Base-by-base conservation (phyloP, 2,329 filamentous ascomycete species). In the Clarireedia hainanense region DNA sequence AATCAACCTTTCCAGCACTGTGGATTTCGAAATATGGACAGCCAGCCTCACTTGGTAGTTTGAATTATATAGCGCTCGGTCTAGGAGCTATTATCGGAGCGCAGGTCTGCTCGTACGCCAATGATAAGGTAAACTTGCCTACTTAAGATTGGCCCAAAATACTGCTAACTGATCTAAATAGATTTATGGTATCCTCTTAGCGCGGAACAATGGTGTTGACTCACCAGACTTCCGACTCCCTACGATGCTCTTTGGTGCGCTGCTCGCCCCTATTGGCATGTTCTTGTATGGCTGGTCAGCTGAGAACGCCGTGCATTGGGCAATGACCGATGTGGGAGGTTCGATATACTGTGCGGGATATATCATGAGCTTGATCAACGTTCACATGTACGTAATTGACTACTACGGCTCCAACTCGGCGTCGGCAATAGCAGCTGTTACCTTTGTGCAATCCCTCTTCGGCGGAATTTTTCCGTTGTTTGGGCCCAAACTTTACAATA, bases 201-300 rank as follows among this genome's bases (percentile, higher is more conserved):
- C 43, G 3, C 69, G 34, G 12, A 45, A 50, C 17, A 42, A 49
- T 71, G 47, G 43, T 7, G 51, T 27, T 10, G 51, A 34, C 12
- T 14, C 4, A 71, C 83, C 84, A 0, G 84, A 88, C 60, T 83
- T 80, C 62, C 79, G 84, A 10, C 71, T 83, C 0, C 82, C 81
- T 0, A 69, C 84, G 1, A 78, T 83, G 68, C 60, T 80, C 12
- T 70, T 78, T 0, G 78, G 76, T 0, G 75, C 75, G 0, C 37
- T 84, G 0, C 57, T 83, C 1, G 23, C 83, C 0, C 81, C 81
- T 0, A 70, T 84, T 9, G 74, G 76, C 2, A 69, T 83, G 0
- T 73, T 81, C 57, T 72, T 75, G 66, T 82, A 81, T 63, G 80
- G 80, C 40, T 83, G 79, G 79, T 71, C 73, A 0, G 78, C 77